These are phyloP conservation scores for Chaetomiaceae sp. DNA, from an alignment of 2,329 filamentous ascomycete genomes.

Conservation along the genomic window DNA sequence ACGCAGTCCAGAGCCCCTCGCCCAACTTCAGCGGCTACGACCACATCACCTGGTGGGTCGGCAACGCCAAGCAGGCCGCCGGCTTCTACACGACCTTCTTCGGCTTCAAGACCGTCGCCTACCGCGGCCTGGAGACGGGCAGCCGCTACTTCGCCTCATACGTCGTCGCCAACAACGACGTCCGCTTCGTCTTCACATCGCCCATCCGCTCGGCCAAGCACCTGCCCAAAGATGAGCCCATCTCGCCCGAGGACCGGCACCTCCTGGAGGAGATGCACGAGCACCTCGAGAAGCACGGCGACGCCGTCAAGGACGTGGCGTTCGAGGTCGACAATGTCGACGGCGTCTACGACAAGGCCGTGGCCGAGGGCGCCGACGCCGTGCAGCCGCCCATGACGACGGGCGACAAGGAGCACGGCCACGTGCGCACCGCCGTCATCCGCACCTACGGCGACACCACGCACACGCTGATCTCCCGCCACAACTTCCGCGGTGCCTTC, in stretches of 20 bases:
- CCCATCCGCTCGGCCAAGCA: slow-evolving; percentile 62
- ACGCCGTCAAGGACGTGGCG: slow-evolving; percentile 91
- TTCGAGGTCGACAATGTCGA: slow-evolving; percentile 91
- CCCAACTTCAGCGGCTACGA: slow-evolving; percentile 78
- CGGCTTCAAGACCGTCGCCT: slow-evolving; percentile 78
- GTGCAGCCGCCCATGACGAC: slow-evolving; percentile 56
- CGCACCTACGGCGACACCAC: slow-evolving; percentile 93
- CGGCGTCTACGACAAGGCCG: slow-evolving; percentile 70
- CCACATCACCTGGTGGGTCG: slow-evolving; percentile 93
- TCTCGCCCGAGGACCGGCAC: slow-evolving; percentile 57
- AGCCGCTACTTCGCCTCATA: slow-evolving; percentile 77
- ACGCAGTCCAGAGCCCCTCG: slow-evolving; percentile 45
- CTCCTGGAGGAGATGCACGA: slow-evolving; percentile 71
- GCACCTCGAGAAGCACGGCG: slow-evolving; percentile 82
- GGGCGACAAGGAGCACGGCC: slow-evolving; percentile 58
- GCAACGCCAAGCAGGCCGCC: slow-evolving; percentile 93
- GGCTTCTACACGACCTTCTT: slow-evolving; percentile 84
- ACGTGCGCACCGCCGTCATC: slow-evolving; percentile 72
- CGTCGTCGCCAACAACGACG: slow-evolving; percentile 70
- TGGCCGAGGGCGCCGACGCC: slow-evolving; percentile 58
- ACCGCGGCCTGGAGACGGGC: slow-evolving; percentile 83
- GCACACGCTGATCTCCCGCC: slow-evolving; percentile 79
- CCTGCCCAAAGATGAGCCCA: slow-evolving; percentile 55
- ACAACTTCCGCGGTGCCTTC: slow-evolving; percentile 68
- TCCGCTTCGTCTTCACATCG: slow-evolving; percentile 80